Percentiles rank a stretch among this genome's conserved stretches.
Conservation (phyloP, 2,329 filamentous ascomycete genomes). For the Purpureocillium lavendulum region DNA sequence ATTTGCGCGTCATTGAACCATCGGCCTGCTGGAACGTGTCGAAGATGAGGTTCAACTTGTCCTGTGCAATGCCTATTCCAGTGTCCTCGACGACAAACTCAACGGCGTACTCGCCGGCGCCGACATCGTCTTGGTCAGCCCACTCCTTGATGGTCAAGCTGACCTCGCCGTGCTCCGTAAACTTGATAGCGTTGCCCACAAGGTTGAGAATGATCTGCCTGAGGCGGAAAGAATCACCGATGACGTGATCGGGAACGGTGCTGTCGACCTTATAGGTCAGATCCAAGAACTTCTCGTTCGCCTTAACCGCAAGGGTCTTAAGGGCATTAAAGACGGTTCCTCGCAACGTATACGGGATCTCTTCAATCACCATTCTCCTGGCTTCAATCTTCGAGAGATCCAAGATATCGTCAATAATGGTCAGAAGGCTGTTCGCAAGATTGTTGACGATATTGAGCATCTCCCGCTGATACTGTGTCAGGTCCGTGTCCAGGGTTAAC, state of each 20-base stretch:
- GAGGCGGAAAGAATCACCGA: slow-evolving; percentile 92
- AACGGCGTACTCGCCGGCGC: slow-evolving; percentile 75
- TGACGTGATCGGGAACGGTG: slow-evolving; percentile 87
- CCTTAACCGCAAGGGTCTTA: slow-evolving; percentile 94
- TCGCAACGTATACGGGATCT: slow-evolving; percentile 90
- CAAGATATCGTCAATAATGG: slow-evolving; percentile 84
- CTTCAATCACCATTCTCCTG: slow-evolving; percentile 95
- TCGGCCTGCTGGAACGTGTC: slow-evolving; percentile 99
- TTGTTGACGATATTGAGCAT: slow-evolving; percentile 99
- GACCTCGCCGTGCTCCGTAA: slow-evolving; percentile 94
- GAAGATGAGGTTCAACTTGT: slow-evolving; percentile 95
- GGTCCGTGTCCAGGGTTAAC: slow-evolving; percentile 85
- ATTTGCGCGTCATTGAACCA: slow-evolving; percentile 91
- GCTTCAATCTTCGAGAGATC: slow-evolving; percentile 82
- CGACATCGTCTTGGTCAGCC: slow-evolving; percentile 55
- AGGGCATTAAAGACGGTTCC: slow-evolving; percentile 95
- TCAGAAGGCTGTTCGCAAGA: slow-evolving; percentile 88
- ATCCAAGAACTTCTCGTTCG: slow-evolving; percentile 90
- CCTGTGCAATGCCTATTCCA: slow-evolving; percentile 89
- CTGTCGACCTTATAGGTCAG: slow-evolving; percentile 90
- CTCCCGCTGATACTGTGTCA: slow-evolving; percentile 91
- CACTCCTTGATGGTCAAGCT: slow-evolving; percentile 77
- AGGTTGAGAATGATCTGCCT: slow-evolving; percentile 96
- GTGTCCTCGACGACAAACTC: slow-evolving; percentile 96
- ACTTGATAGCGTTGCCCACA: slow-evolving; percentile 97